These are phyloP conservation scores for Hypomyces rosellus DNA, from an alignment of 2,329 filamentous ascomycete genomes.

Conservation along the genomic window DNA sequence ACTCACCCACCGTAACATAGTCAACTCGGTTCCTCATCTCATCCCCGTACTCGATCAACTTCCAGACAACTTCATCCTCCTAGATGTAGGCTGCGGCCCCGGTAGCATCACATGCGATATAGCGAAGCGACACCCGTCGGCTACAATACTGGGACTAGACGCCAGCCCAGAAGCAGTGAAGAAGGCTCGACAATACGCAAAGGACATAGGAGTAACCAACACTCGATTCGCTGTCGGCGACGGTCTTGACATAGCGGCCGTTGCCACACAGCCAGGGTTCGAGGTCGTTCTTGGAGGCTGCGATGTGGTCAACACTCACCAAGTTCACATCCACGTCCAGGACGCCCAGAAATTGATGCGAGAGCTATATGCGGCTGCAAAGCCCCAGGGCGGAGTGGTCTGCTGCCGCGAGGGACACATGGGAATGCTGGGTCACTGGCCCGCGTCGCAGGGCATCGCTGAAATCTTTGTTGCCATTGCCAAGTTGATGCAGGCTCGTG, in stretches of 20 bases:
- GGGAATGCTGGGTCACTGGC: not conserved
- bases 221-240: not conserved
- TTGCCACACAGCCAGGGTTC: not conserved
- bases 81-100: not conserved
- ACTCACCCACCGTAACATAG: not conserved
- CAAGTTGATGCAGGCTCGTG: not conserved
- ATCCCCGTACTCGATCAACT: not conserved
- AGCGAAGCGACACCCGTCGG: not conserved
- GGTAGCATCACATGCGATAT: not conserved
- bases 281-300: not conserved
- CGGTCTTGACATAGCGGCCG: not conserved
- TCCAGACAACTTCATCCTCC: not conserved
- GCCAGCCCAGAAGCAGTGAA: not conserved
- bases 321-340: not conserved
- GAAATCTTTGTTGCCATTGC: not conserved
- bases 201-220: not conserved
- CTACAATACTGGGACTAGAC: not conserved
- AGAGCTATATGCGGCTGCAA: not conserved
- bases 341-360: not conserved
- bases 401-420: not conserved
- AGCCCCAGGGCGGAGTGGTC: not conserved
- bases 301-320: not conserved
- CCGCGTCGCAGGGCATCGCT: not conserved
- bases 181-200: not conserved
- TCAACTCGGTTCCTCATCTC: not conserved